Evolutionary conservation across 148 eudicot species (phyloP), one percentile per base, ranked within the genome.

Genomic region (Rhododendron griersonianum): DNA sequence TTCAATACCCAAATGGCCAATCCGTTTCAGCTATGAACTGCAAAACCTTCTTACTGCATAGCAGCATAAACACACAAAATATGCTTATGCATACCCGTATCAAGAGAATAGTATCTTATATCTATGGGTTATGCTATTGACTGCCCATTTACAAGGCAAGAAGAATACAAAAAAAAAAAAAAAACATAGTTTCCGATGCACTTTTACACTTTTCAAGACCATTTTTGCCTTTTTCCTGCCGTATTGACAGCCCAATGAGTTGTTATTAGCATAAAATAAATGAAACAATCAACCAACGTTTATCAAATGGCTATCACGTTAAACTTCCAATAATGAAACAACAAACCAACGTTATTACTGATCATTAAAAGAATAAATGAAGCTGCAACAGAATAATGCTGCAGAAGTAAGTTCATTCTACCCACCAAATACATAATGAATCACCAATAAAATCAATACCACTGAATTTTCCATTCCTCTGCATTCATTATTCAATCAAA

Each of bases 401-500:
- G 80, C 79, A 11, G 37, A 33, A 28, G 19, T 35, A 73, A 71
- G 85, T 71, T 48, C 48, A 45, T 59, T 13, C 41, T 41, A 65
- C 57, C 25, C 0, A 67, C 28, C 57, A 45, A 65, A 44, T 10
- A 16, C 78, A 30, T n/a, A 28, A 71, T 25, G 41, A 30, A 81
- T 18, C 59, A 80, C 35, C 30, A 80, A 47, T 19, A 23, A 80
- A 1, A 80, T 48, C 33, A 81, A 55, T 33, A 30, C 2, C 16
- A 80, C 11, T 25, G n/a, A 25, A n/a, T 13, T 23, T 21, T 7
- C 45, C 63, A 19, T 69, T 19, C 19, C 50, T 73, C 23, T 30
- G 0, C 79, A 57, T 84, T 84, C 67, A 75, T 13, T 55, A 53
- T 37, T 75, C 51, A 3, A 74, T 35, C 50, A 61, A 84, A 87